Base-by-base conservation (phyloP, 495 filamentous ascomycete species). In the Viridothelium virens region DNA sequence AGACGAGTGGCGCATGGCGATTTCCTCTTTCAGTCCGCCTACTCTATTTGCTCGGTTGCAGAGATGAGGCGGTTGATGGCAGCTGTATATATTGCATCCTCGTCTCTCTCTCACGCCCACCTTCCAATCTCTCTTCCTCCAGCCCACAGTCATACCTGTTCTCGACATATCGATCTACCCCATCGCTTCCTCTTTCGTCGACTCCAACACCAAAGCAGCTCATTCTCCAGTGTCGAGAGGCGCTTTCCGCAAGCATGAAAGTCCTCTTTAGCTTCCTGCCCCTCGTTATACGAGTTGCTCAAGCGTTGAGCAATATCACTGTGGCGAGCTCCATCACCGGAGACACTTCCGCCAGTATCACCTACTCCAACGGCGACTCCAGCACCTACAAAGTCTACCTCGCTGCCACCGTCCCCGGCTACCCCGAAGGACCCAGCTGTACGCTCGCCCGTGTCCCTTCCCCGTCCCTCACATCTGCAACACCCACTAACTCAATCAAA, bases 381-480 rank as follows among this genome's bases (percentile, higher is more conserved):
- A 33, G 47, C 56, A 64, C 56, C 25, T 73, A 65, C 67, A 38
- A 69, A 25, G 63, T 69, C 34, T 72, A 69, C 46, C 71, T 73
- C 46, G 66, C 71, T 12, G 67, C 68, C 36, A 63, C 50, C 5
- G 61, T 68, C 3, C 64, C 69, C 18, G 67, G 69, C 33, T 63
- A 38, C 46, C 18, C 48, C 2, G 65, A 68, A 38, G 67, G 67
- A 11, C 67, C 56, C 11, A 65, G 63, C 31, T 68, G 67, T 62
- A 62, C 25, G 65, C 48, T 25, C n/a, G 62, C 37, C 48, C 25
- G 1, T 10, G 3, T 11, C 34, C 18, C 3, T 63, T 34, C n/a
- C 46, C 12, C 38, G 16, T 12, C 41, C 48, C 33, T n/a, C 10
- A 5, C 46, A 6, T 9, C 33, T 25, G 25, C 25, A 25, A 25